phyloP scores from a whole-genome alignment of 495 filamentous ascomycete species.

The Xylaria sp. region DNA sequence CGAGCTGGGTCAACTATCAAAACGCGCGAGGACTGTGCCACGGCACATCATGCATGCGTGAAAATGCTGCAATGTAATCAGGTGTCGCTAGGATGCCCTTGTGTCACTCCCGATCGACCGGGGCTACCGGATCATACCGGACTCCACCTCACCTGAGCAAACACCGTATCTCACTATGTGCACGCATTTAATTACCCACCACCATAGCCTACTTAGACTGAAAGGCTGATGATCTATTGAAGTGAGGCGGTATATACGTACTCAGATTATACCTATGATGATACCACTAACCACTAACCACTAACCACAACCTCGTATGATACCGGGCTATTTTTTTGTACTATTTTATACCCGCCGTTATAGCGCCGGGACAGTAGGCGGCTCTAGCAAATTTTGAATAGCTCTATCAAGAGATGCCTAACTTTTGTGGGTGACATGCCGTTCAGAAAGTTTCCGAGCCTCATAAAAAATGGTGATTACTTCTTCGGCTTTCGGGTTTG shows the following conservation, averaged over 20 bases:
- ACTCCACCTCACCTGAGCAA: neutral
- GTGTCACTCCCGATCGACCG: conserved; percentile 6
- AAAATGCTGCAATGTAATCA: conserved; percentile 5
- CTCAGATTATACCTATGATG: neutral
- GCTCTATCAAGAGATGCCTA: neutral
- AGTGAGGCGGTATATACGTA: neutral
- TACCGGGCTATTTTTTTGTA: neutral
- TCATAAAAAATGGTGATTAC: neutral
- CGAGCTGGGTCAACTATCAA: neutral
- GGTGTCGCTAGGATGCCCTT: neutral
- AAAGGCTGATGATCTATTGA: neutral
- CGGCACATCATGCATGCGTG: conserved; percentile 10
- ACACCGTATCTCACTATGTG: neutral
- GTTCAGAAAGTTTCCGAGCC: neutral
- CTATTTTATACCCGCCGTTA: neutral
- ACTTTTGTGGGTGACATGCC: neutral
- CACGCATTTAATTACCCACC: neutral
- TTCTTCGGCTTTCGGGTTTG: neutral
- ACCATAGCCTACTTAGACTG: neutral
- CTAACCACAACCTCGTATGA: neutral
- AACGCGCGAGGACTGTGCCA: neutral
- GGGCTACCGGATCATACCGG: conserved; percentile 12
- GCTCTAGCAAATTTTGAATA: neutral
- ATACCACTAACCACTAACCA: neutral
- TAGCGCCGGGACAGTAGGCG: neutral